Conservation (phyloP, 192 early-diverging fungal species). For the Gaertneriomyces semiglobifer region DNA sequence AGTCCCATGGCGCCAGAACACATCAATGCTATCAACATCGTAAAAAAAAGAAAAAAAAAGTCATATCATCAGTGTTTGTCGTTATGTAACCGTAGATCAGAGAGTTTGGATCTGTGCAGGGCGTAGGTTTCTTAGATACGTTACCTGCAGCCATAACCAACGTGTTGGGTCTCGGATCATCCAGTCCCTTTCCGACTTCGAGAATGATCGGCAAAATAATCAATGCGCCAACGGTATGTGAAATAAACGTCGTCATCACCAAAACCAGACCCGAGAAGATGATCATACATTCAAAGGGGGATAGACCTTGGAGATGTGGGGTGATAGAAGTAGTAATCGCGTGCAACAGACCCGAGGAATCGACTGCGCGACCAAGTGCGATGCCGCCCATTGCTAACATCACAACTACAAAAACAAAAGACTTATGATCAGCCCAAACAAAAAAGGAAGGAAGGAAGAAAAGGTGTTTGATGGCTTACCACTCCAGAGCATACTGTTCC, state of each 20-base stretch:
- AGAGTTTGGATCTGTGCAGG: background rate
- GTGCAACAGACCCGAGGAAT: constrained; percentile 77
- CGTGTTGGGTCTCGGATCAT: constrained; percentile 72
- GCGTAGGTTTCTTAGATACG: background rate
- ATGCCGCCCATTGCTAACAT: constrained; percentile 92
- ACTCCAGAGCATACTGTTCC: constrained; percentile 94
- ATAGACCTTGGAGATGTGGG: constrained; percentile 57
- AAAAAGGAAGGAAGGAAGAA: too few relatives aligned
- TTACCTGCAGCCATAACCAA: constrained; percentile 74
- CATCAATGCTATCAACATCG: constrained; percentile 62
- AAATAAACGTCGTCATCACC: constrained; percentile 87
- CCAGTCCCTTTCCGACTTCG: constrained; percentile 75
- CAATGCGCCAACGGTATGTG: constrained; percentile 91
- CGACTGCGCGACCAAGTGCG: constrained; percentile 87
- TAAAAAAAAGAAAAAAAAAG: constrained; percentile 17
- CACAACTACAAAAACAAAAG: constrained; percentile 29
- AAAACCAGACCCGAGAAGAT: constrained; percentile 77
- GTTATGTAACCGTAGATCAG: too few relatives aligned
- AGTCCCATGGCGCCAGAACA: constrained; percentile 88
- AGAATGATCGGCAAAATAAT: constrained; percentile 95
- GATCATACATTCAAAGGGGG: constrained; percentile 68
- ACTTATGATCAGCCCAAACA: too few relatives aligned
- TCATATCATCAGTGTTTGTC: background rate
- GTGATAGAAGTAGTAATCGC: constrained; percentile 74
- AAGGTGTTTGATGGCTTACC: constrained; percentile 42